phyloP scores from a whole-genome alignment of 345 rosid genomes.

The Capsella bursapastoris region DNA sequence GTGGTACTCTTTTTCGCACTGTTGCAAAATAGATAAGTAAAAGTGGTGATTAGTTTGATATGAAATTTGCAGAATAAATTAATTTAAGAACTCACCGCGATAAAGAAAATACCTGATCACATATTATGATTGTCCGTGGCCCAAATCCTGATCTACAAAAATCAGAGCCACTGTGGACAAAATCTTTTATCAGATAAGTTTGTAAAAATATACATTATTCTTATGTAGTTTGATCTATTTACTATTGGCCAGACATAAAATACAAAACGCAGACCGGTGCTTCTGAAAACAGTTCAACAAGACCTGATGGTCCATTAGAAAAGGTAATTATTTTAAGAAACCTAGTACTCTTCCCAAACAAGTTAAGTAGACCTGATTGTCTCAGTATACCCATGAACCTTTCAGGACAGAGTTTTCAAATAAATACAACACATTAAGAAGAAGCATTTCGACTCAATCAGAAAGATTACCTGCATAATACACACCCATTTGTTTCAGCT shows the following conservation, averaged over 20 bases:
- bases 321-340: slow-evolving; percentile 9
- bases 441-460: slow-evolving; percentile 23
- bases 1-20: slow-evolving; percentile 91
- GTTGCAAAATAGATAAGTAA: slow-evolving; percentile 35
- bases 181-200: slow-evolving; percentile 19
- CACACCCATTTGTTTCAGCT: slow-evolving; percentile 85
- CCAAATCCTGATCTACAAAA: slow-evolving; percentile 93
- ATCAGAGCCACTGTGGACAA: slow-evolving; percentile 69
- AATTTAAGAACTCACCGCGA: slow-evolving; percentile 21
- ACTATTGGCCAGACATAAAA: slow-evolving; percentile 12
- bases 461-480: slow-evolving; percentile 74
- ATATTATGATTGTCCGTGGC: slow-evolving; percentile 87
- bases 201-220: slow-evolving; percentile 9
- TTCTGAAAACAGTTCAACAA: not conserved
- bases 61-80: slow-evolving; percentile 13
- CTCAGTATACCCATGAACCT: slow-evolving; percentile 14
- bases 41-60: slow-evolving; percentile 25
- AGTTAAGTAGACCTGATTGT: slow-evolving; percentile 21
- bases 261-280: slow-evolving; percentile 15
- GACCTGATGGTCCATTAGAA: slow-evolving; percentile 10
- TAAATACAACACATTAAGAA: slow-evolving; percentile 8
- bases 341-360: slow-evolving; percentile 13
- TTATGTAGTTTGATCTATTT: slow-evolving; percentile 5
- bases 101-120: slow-evolving; percentile 83
- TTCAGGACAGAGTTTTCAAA: slow-evolving; percentile 5